These are phyloP conservation scores for Exophiala dermatitidis DNA, from an alignment of 2,329 filamentous ascomycete species.

Conservation along the genomic window DNA sequence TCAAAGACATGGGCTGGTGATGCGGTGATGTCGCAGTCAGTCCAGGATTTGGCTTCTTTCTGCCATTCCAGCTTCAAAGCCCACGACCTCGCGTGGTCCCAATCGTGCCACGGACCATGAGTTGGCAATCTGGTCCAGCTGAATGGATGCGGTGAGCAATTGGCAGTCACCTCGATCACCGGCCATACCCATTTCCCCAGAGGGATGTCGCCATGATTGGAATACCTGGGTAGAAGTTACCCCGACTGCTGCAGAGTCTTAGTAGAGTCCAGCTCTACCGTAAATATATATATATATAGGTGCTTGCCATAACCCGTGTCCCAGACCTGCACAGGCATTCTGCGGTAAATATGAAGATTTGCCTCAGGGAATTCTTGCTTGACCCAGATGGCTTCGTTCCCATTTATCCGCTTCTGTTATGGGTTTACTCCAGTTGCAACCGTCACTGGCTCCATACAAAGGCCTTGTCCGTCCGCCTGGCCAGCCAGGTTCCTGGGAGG, in stretches of 20 bases:
- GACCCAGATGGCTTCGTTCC: background rate
- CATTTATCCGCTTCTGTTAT: background rate
- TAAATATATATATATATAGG: background rate
- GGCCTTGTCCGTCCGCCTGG: background rate
- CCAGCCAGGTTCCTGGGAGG: background rate
- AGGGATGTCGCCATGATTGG: background rate
- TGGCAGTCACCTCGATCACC: background rate
- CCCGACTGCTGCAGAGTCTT: background rate
- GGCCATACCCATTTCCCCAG: slow-evolving; percentile 1
- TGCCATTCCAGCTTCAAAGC: slow-evolving; percentile 1
- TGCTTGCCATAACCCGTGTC: background rate
- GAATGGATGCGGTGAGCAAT: background rate
- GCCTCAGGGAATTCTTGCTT: background rate
- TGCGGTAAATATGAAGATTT: background rate
- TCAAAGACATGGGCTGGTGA: background rate
- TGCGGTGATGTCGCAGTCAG: background rate
- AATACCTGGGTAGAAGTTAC: background rate
- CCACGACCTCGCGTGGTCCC: background rate
- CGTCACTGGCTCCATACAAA: background rate
- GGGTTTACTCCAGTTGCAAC: background rate
- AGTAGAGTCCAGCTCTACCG: background rate
- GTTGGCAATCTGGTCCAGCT: background rate
- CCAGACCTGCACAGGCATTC: background rate
- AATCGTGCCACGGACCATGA: background rate
- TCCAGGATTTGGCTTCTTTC: background rate